Percentiles rank a stretch among this genome's conserved stretches.
These are phyloP conservation scores for Sporothrix humicola DNA, from an alignment of 2,329 filamentous ascomycete genomes.

Conservation along the genomic window DNA sequence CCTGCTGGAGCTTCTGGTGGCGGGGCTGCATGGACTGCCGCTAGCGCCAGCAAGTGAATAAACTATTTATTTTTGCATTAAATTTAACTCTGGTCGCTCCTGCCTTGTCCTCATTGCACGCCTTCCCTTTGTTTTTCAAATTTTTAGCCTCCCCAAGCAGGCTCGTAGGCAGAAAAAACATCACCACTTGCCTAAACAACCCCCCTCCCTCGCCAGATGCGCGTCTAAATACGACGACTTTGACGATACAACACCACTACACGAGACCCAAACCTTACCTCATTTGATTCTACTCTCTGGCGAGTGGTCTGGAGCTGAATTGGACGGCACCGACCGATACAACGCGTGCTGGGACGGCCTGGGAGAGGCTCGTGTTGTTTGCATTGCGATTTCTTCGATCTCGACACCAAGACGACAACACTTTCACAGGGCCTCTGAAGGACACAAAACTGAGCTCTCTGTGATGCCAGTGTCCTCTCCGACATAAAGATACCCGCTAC, in stretches of 20 bases:
- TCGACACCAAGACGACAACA: neutral
- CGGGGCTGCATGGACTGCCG: constrained; percentile 31
- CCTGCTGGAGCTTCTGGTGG: constrained; percentile 27
- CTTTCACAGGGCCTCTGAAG: neutral
- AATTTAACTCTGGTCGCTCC: constrained; percentile 27
- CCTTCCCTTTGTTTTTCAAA: constrained; percentile 32
- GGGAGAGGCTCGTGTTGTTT: constrained; percentile 25
- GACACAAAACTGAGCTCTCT: neutral
- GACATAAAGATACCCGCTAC: constrained; percentile 4
- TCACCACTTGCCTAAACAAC: constrained; percentile 13
- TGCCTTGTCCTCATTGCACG: neutral
- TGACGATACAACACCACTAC: neutral
- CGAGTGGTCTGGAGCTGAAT: constrained; percentile 19
- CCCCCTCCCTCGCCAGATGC: constrained; percentile 22
- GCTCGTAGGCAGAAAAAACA: constrained; percentile 28
- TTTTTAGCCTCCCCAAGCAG: constrained; percentile 30
- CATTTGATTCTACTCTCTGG: neutral
- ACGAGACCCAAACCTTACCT: neutral
- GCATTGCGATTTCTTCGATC: neutral
- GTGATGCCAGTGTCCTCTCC: constrained; percentile 4
- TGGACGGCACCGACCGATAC: constrained; percentile 4
- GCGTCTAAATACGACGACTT: constrained; percentile 8
- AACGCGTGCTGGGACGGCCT: constrained; percentile 26
- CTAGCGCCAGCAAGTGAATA: constrained; percentile 31
- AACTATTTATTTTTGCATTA: constrained; percentile 30